phyloP scores from a whole-genome alignment of 2,329 filamentous ascomycete genomes.

The Pseudocercospora fuligena region DNA sequence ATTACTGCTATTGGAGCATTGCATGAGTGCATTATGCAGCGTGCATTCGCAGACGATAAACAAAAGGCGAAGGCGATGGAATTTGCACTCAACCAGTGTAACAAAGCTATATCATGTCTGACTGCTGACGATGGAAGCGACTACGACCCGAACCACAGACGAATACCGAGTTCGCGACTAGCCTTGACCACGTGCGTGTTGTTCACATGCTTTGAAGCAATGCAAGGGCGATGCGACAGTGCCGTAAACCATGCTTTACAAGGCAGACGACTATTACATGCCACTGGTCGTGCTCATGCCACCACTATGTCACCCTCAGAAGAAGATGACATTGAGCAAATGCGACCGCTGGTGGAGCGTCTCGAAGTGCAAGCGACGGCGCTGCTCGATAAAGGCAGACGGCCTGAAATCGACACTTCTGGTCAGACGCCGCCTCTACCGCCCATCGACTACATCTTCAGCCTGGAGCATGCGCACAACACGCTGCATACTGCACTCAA shows the following conservation, averaged over 20 bases:
- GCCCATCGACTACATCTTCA: slow-evolving; percentile 36
- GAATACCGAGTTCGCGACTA: slow-evolving; percentile 33
- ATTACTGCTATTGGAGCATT: slow-evolving; percentile 41
- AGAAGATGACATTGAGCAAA: slow-evolving; percentile 40
- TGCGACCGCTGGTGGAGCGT: slow-evolving; percentile 39
- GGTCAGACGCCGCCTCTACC: slow-evolving; percentile 35
- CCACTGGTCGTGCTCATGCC: slow-evolving; percentile 27
- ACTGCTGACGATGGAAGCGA: slow-evolving; percentile 32
- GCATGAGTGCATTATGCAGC: slow-evolving; percentile 41
- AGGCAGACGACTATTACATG: slow-evolving; percentile 37
- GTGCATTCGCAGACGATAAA: slow-evolving; percentile 38
- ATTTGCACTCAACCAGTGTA: slow-evolving; percentile 41
- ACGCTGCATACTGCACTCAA: slow-evolving; percentile 40
- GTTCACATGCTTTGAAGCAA: slow-evolving; percentile 42
- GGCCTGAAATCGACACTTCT: slow-evolving; percentile 36
- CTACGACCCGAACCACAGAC: slow-evolving; percentile 22
- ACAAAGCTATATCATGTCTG: slow-evolving; percentile 39
- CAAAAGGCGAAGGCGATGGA: slow-evolving; percentile 39
- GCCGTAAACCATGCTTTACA: slow-evolving; percentile 42
- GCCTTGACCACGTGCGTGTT: slow-evolving; percentile 41
- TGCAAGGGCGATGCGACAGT: slow-evolving; percentile 42
- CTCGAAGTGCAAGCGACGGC: slow-evolving; percentile 41
- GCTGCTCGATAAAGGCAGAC: slow-evolving; percentile 37
- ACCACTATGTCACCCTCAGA: slow-evolving; percentile 31
- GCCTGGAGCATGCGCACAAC: slow-evolving; percentile 40